Evolutionary conservation across 768 basidiomycete species (phyloP).

Genomic region (Rhodotorula taiwanensis): DNA sequence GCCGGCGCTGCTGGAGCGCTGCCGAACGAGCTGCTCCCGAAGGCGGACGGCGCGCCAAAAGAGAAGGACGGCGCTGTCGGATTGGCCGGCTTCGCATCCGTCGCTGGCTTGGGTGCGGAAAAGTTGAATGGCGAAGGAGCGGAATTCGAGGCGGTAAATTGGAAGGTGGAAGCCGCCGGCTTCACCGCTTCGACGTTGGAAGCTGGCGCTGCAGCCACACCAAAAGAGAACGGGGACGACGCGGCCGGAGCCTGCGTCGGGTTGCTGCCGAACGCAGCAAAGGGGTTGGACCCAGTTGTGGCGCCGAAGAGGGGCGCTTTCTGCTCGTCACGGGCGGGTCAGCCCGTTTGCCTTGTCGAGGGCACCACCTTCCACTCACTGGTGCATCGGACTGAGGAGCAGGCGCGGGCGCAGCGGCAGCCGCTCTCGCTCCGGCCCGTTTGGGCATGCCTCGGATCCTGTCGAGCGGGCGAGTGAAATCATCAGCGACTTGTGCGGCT

Average conservation of each 20-base stretch:
- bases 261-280: not conserved
- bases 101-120: not conserved
- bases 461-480: not conserved
- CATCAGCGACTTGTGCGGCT: no score
- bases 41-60: not conserved
- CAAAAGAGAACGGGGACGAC: conserved; percentile 4
- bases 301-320: conserved; percentile 14
- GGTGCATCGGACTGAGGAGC: conserved; percentile 1
- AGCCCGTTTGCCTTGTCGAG: no score
- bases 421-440: conserved; percentile 9
- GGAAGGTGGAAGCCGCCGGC: not conserved
- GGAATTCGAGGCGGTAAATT: not conserved
- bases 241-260: not conserved
- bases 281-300: not conserved
- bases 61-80: not conserved
- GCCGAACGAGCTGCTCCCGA: no score
- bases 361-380: no score
- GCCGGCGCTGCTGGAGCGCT: no score
- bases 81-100: not conserved
- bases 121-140: conserved; percentile 6
- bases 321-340: not conserved
- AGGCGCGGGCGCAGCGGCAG: not conserved
- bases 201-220: conserved; percentile 1
- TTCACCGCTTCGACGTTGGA: not conserved
- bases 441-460: conserved; percentile 31